These are phyloP conservation scores for Scheffersomyces amazonensis DNA, from an alignment of 805 yeast genomes.

Conservation along the genomic window DNA sequence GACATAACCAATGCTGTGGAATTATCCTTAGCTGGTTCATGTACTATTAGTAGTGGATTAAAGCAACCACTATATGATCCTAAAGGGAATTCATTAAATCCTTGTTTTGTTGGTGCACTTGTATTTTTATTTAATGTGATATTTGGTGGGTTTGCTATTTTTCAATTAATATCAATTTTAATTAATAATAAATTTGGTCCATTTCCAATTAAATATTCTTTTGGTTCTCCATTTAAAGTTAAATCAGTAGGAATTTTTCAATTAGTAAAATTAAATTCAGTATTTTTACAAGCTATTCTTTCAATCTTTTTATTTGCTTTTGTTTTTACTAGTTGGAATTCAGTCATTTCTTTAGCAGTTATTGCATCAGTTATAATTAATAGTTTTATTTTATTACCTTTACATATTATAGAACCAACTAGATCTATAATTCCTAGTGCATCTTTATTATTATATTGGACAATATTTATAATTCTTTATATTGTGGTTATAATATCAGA, in stretches of 20 bases:
- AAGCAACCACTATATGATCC: constrained; percentile 21
- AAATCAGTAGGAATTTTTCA: constrained; percentile 17
- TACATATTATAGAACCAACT: constrained; percentile 44
- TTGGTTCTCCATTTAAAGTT: constrained; percentile 14
- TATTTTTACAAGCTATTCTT: constrained; percentile 14
- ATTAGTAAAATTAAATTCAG: constrained; percentile 11
- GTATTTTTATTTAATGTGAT: neutral
- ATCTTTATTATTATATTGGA: constrained; percentile 41
- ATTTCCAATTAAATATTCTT: constrained; percentile 13
- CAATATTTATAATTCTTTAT: constrained; percentile 4
- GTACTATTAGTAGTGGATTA: neutral
- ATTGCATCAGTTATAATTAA: constrained; percentile 5
- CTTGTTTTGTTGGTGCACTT: constrained; percentile 22
- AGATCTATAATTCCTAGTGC: constrained; percentile 35
- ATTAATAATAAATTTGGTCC: constrained; percentile 13
- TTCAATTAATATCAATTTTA: constrained; percentile 10
- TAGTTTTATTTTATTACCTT: constrained; percentile 30
- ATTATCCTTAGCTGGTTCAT: neutral
- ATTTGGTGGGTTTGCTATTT: constrained; percentile 8
- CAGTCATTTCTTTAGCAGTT: neutral
- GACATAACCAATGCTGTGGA: neutral
- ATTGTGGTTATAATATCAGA: constrained; percentile 18
- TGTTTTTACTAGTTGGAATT: constrained; percentile 1
- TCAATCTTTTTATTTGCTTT: neutral
- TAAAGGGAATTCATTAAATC: constrained; percentile 22